Base-by-base conservation (phyloP, 257 asterid species). In the Capsicum rhomboideum region DNA sequence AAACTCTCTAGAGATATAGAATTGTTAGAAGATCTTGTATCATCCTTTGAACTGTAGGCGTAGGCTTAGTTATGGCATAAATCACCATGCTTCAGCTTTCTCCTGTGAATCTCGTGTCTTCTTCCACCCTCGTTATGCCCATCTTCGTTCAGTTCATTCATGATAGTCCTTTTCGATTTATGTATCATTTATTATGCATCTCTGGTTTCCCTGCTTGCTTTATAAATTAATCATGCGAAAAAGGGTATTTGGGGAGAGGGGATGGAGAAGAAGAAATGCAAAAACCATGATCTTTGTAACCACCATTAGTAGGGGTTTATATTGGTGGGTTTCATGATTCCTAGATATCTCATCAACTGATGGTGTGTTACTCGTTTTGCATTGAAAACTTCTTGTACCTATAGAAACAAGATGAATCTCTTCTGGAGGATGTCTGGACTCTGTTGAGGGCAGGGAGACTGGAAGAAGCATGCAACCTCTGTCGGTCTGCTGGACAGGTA, bases 401-500 rank as follows among this genome's bases (percentile, higher is more conserved):
- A 78, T 96, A 97, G 99, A 93, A 95, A 92, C 98, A 91, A 84
- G 99, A 97, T 88, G 99, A 97, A 87, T 93, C 98, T 68, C 98
- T 97, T 88, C 89, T 97, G 75, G 98, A 97, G 92, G 99, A 97
- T 89, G 91, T 97, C 78, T 95, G 98, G 99, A 91, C 93, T 84
- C 91, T 97, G 84, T 82, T 92, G 84, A 90, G 97, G 86, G 98
- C 99, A 61, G 99, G 98, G 90, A 92, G 98, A 86, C 91, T 93
- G 72, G 97, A 95, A 88, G 99, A 97, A 92, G 98, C 98, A 82
- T 87, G 97, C 83, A 90, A 72, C 86, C 96, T 97, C 84, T 97
- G 97, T 92, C 91, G 93, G 84, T 89, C 98, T 85, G 98, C 98
- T 84, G 99, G 99, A 71, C 98, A 97, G 98, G 99, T 94, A 82